phyloP scores from a whole-genome alignment of 2,329 filamentous ascomycete species.

The Cryphonectria radicalis region DNA sequence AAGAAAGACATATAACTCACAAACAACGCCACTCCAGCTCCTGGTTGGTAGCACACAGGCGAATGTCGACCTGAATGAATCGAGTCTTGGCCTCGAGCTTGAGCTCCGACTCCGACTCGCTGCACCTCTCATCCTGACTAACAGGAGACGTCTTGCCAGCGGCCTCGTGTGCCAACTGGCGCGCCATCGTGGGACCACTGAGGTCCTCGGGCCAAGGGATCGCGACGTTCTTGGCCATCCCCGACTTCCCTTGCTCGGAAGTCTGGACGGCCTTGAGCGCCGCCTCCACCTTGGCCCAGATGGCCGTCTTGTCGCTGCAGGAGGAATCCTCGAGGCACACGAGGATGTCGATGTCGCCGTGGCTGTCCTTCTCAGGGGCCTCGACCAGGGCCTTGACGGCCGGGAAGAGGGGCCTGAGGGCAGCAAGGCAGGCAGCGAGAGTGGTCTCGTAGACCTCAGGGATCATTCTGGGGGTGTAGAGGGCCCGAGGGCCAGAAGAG shows the following conservation, averaged over 20 bases:
- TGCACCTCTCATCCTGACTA: background rate
- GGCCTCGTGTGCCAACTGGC: background rate
- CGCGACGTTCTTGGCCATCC: slow-evolving; percentile 49
- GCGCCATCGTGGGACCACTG: background rate
- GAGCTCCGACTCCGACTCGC: background rate
- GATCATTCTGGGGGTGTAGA: slow-evolving; percentile 70
- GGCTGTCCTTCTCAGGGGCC: slow-evolving; percentile 67
- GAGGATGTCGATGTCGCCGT: slow-evolving; percentile 77
- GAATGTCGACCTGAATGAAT: slow-evolving; percentile 72
- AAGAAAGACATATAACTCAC: slow-evolving; percentile 13
- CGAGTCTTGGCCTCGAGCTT: slow-evolving; percentile 27
- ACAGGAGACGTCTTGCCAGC: background rate
- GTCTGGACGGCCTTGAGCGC: slow-evolving; percentile 51
- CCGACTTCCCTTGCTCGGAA: background rate
- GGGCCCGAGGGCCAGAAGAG: slow-evolving; percentile 45
- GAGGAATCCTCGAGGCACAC: slow-evolving; percentile 44
- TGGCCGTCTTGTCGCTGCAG: background rate
- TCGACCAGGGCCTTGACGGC: slow-evolving; percentile 66
- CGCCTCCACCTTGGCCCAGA: slow-evolving; percentile 39
- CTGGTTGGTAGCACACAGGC: slow-evolving; percentile 50
- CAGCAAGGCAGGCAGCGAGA: slow-evolving; percentile 48
- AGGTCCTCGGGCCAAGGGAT: slow-evolving; percentile 55
- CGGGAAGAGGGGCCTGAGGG: slow-evolving; percentile 56
- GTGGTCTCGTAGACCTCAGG: slow-evolving; percentile 58
- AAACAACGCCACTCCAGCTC: slow-evolving; percentile 67